Evolutionary conservation across 192 early-diverging fungal genomes (phyloP).

Genomic region (Coemansia sp.): DNA sequence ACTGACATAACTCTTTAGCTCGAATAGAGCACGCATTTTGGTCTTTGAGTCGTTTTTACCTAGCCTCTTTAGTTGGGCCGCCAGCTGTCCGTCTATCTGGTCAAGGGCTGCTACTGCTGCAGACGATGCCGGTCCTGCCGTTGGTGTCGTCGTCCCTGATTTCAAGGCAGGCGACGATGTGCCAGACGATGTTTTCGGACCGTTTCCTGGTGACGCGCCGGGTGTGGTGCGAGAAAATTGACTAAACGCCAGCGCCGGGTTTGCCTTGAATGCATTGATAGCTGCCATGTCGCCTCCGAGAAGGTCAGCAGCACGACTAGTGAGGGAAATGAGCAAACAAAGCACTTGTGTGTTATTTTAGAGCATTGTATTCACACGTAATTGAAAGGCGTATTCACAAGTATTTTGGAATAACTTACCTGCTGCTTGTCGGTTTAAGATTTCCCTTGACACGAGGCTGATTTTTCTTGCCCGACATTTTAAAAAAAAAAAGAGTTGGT

Average conservation of each 20-base stretch:
- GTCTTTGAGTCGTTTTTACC: constrained; percentile 87
- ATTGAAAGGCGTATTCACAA: neutral
- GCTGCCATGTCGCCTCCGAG: constrained; percentile 34
- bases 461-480: constrained; percentile 54
- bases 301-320: constrained; percentile 44
- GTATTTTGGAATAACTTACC: constrained; percentile 51
- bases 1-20: constrained; percentile 62
- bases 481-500: neutral
- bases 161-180: neutral
- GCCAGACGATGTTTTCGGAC: constrained; percentile 19
- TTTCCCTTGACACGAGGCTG: constrained; percentile 79
- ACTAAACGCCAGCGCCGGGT: constrained; percentile 62
- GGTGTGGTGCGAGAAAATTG: constrained; percentile 57
- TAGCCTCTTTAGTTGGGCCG: constrained; percentile 79
- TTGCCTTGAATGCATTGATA: constrained; percentile 51
- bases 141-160: constrained; percentile 14
- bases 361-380: neutral
- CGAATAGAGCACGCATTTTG: constrained; percentile 82
- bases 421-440: constrained; percentile 80
- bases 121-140: constrained; percentile 6
- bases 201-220: constrained; percentile 10
- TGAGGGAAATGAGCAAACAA: neutral
- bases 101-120: constrained; percentile 30
- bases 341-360: neutral
- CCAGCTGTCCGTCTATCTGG: constrained; percentile 58